These are phyloP conservation scores for Stephania cephalantha DNA, from an alignment of 164 flowering plant species.

Conservation along the genomic window DNA sequence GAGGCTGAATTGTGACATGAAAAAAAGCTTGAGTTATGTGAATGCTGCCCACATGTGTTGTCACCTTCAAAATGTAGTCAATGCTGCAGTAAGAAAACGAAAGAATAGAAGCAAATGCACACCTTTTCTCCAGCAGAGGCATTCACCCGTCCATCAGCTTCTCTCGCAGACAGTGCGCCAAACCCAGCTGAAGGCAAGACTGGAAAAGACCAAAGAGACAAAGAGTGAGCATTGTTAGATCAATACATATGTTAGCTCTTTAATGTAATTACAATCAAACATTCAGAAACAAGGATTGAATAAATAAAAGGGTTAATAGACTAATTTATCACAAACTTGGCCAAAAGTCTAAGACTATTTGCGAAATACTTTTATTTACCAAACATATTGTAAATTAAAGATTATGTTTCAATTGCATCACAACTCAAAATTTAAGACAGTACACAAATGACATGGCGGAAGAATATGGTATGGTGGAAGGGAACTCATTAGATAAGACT, in stretches of 20 bases:
- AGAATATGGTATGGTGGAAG: no score
- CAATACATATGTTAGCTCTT: neutral
- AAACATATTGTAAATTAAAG: no score
- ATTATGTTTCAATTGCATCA: no score
- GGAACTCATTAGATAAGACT: no score
- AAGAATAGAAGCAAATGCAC: neutral
- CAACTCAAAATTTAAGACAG: no score
- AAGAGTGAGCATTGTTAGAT: neutral
- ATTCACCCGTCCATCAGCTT: conserved; percentile 89
- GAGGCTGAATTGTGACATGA: neutral
- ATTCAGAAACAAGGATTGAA: neutral
- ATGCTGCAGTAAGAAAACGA: neutral
- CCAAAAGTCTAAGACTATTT: no score
- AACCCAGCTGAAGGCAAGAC: conserved; percentile 87
- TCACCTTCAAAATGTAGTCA: neutral
- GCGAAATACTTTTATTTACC: no score
- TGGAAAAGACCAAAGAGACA: conserved; percentile 25
- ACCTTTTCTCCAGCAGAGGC: conserved; percentile 87
- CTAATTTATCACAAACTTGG: no score
- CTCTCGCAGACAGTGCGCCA: conserved; percentile 94
- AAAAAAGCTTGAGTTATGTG: neutral
- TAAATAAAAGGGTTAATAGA: no score
- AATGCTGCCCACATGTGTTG: neutral
- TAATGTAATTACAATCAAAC: neutral
- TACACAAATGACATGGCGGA: no score